Evolutionary conservation across 805 yeast species (phyloP).

Genomic region (Brettanomyces nanus): DNA sequence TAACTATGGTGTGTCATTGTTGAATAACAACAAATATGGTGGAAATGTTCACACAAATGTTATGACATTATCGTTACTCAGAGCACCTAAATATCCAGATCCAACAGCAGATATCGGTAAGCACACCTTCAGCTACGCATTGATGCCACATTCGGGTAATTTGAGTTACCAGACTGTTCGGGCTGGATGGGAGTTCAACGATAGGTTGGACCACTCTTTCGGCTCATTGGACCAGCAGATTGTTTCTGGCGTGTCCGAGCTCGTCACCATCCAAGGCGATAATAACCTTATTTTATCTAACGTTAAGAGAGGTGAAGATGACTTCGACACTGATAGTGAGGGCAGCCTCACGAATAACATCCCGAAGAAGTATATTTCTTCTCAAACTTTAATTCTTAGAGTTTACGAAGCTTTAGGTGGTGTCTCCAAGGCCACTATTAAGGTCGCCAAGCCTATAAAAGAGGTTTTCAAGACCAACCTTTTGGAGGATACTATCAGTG

Average conservation of each 20-base stretch:
- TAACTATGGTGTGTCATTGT: slow-evolving; percentile 76
- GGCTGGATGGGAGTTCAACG: slow-evolving; percentile 76
- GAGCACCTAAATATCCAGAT: slow-evolving; percentile 94
- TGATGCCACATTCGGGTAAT: slow-evolving; percentile 73
- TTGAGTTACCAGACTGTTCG: slow-evolving; percentile 58
- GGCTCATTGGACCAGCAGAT: background rate
- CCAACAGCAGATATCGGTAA: slow-evolving; percentile 89
- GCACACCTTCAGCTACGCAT: slow-evolving; percentile 75
- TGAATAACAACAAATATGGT: slow-evolving; percentile 87
- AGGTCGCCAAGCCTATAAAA: slow-evolving; percentile 35
- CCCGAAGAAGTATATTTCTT: slow-evolving; percentile 37
- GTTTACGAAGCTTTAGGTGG: slow-evolving; percentile 91
- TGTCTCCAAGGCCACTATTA: slow-evolving; percentile 42
- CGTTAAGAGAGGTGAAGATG: slow-evolving; percentile 85
- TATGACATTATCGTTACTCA: slow-evolving; percentile 76
- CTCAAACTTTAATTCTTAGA: slow-evolving; percentile 56
- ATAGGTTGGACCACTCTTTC: slow-evolving; percentile 16
- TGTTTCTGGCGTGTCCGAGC: slow-evolving; percentile 4
- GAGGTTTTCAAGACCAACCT: slow-evolving; percentile 49
- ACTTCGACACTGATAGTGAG: slow-evolving; percentile 40
- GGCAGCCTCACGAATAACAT: slow-evolving; percentile 27
- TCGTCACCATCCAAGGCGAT: slow-evolving; percentile 36
- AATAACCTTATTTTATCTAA: slow-evolving; percentile 61
- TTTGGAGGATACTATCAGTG: slow-evolving; percentile 44
- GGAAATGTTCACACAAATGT: slow-evolving; percentile 89